Evolutionary conservation across 164 flowering plant genomes (phyloP).

Genomic region (Vitis rupestris): DNA sequence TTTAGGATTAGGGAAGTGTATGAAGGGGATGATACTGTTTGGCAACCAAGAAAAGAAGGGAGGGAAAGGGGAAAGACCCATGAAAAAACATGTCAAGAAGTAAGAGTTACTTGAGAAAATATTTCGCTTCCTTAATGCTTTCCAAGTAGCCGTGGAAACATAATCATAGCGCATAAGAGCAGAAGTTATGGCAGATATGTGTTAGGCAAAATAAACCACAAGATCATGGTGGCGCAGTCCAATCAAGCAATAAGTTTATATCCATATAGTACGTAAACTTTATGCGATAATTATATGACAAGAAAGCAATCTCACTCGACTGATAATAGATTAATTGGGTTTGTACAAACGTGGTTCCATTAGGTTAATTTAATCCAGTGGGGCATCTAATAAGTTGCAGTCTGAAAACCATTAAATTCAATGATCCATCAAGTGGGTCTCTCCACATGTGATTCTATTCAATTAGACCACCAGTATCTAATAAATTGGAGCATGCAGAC

Average conservation of each 20-base stretch:
- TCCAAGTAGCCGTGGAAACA: neutral
- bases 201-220: constrained; percentile 6
- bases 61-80: no score
- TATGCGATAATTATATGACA: no score
- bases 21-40: no score
- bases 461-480: neutral
- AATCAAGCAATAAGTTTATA: neutral
- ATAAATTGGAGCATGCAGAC: neutral
- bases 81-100: no score
- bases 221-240: neutral
- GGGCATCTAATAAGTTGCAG: no score
- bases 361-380: no score
- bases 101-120: neutral
- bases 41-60: no score
- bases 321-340: no score
- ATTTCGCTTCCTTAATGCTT: neutral
- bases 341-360: no score
- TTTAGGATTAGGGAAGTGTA: no score
- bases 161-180: constrained; percentile 6
- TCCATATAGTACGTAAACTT: neutral
- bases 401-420: no score
- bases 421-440: neutral
- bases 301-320: no score
- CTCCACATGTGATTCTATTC: neutral
- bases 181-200: constrained; percentile 3